phyloP scores from a whole-genome alignment of 768 basidiomycete species.

The Leccinum sublutescens region DNA sequence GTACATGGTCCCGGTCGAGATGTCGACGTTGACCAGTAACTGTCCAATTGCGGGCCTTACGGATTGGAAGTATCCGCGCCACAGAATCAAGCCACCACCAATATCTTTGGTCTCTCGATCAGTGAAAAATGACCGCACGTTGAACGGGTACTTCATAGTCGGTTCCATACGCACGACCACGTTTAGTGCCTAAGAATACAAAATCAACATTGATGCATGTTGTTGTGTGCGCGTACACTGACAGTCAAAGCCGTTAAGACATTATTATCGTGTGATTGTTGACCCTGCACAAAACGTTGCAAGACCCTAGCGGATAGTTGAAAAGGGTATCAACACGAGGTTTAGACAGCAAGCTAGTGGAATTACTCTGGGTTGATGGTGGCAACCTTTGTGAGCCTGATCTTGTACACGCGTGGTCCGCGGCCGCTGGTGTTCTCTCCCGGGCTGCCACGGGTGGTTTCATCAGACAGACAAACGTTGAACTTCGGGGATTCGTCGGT shows the following conservation, averaged over 20 bases:
- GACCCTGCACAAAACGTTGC: conserved; percentile 58
- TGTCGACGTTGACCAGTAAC: conserved; percentile 75
- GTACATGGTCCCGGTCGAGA: conserved; percentile 76
- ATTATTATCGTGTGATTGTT: conserved; percentile 64
- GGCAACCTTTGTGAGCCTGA: conserved; percentile 57
- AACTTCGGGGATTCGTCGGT: conserved; percentile 44
- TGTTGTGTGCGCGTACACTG: conserved; percentile 12
- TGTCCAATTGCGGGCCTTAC: conserved; percentile 63
- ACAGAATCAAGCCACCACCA: conserved; percentile 63
- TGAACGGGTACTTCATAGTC: conserved; percentile 63
- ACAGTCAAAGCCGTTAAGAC: conserved; percentile 70
- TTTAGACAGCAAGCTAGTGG: conserved; percentile 20
- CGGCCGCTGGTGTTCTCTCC: conserved; percentile 33
- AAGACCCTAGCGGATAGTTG: conserved; percentile 48
- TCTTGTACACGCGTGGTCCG: conserved; percentile 65
- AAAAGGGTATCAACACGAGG: conserved; percentile 6
- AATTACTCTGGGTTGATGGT: conserved; percentile 56
- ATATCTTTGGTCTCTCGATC: conserved; percentile 50
- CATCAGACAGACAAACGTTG: conserved; percentile 51
- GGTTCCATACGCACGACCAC: conserved; percentile 77
- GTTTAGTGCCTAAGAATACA: conserved; percentile 55
- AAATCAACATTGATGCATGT: not conserved
- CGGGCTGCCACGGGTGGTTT: conserved; percentile 32
- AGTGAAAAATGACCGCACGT: conserved; percentile 74
- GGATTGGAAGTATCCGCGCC: conserved; percentile 83